phyloP scores from a whole-genome alignment of 164 flowering plant species.

The Pachysandra terminalis region DNA sequence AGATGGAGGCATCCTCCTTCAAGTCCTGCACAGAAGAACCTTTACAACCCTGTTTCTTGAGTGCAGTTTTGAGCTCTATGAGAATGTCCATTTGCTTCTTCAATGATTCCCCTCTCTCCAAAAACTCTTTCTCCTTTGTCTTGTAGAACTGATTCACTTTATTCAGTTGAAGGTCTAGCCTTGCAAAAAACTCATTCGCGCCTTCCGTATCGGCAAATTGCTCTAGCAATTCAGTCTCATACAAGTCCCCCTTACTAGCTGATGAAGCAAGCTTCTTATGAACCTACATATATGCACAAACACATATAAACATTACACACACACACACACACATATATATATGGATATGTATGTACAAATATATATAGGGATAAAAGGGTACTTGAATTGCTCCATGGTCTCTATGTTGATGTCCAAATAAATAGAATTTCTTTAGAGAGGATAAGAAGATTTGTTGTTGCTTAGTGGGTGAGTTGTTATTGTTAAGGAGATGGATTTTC shows the following conservation, averaged over 20 bases:
- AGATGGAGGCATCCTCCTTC: conserved; percentile 66
- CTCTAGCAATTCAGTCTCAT: conserved; percentile 85
- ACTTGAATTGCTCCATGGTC: conserved; percentile 77
- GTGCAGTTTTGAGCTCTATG: conserved; percentile 47
- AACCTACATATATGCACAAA: conserved; percentile 44
- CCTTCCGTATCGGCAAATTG: conserved; percentile 69
- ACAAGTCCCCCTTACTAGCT: conserved; percentile 62
- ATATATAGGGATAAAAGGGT: conserved; percentile 17
- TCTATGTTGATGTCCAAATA: conserved; percentile 40
- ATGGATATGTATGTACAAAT: background rate
- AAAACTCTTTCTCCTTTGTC: conserved; percentile 78
- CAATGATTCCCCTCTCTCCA: conserved; percentile 79
- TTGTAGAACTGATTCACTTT: conserved; percentile 89
- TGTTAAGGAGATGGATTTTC: conserved; percentile 53
- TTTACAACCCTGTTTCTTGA: conserved; percentile 39
- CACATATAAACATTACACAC: background rate
- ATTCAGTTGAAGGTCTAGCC: conserved; percentile 79
- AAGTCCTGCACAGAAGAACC: conserved; percentile 32
- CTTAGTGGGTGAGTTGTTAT: conserved; percentile 19
- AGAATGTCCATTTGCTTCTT: conserved; percentile 84
- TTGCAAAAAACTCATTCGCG: conserved; percentile 60
- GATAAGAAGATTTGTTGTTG: conserved; percentile 35
- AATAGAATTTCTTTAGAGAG: conserved; percentile 39
- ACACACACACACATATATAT: background rate
- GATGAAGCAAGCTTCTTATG: conserved; percentile 77